phyloP scores from a whole-genome alignment of 305 asterid genomes.

The Fraxinus platypoda region DNA sequence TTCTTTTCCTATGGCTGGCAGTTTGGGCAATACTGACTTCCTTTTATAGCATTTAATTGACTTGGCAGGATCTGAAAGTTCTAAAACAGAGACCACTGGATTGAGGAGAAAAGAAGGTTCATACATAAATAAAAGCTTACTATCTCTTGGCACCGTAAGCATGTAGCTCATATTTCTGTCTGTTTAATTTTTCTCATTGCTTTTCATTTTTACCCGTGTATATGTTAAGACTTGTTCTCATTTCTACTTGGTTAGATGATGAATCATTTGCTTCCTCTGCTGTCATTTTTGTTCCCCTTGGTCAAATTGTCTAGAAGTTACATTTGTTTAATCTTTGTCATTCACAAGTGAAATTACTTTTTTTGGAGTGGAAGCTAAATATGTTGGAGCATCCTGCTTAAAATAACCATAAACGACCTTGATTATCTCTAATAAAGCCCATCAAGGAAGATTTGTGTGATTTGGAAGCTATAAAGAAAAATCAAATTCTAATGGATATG shows the following conservation, averaged over 20 bases:
- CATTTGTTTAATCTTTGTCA: not conserved
- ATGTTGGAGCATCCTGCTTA: not conserved
- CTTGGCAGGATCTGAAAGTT: constrained; percentile 94
- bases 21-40: constrained; percentile 24
- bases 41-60: constrained; percentile 80
- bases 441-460: not conserved
- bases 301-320: not conserved
- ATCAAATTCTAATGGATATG: not conserved
- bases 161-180: constrained; percentile 24
- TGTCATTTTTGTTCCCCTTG: constrained; percentile 3
- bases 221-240: constrained; percentile 18
- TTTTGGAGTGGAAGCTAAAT: constrained; percentile 15
- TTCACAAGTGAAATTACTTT: not conserved
- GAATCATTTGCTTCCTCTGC: constrained; percentile 13
- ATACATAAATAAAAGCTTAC: constrained; percentile 79
- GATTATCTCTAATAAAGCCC: not conserved
- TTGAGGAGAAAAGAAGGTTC: constrained; percentile 88
- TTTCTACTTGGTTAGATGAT: constrained; percentile 15
- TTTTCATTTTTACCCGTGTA: not conserved
- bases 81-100: constrained; percentile 77
- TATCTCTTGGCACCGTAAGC: constrained; percentile 88
- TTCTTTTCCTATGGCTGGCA: constrained; percentile 14
- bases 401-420: not conserved
- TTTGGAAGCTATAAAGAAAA: constrained; percentile 1
- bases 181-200: constrained; percentile 19